Conservation (phyloP, 768 basidiomycete genomes). For the Inosperma sp. region DNA sequence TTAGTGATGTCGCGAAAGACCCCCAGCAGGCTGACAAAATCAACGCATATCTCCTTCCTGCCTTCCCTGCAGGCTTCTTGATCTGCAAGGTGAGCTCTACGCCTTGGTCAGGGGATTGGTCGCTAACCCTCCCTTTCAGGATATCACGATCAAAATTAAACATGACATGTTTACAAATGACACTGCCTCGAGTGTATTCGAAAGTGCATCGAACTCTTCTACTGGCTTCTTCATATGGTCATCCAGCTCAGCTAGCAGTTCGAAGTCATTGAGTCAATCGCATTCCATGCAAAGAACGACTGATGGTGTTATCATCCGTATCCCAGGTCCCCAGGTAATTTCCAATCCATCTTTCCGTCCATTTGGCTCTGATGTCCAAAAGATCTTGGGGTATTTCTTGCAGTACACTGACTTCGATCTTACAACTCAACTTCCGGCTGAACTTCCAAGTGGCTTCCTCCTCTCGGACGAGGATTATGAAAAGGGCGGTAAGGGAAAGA, state of each 20-base stretch:
- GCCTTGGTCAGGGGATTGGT: not conserved
- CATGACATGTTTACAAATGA: not conserved
- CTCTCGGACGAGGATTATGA: conserved; percentile 6
- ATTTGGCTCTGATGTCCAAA: not conserved
- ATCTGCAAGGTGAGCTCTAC: conserved; percentile 6
- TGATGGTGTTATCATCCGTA: conserved; percentile 7
- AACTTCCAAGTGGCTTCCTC: conserved; percentile 6
- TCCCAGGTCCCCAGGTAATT: conserved; percentile 9
- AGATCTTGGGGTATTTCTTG: conserved; percentile 9
- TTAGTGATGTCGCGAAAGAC: not conserved
- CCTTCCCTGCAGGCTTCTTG: conserved; percentile 6
- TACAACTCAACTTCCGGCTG: not conserved
- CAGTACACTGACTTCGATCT: conserved; percentile 7
- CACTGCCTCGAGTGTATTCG: not conserved
- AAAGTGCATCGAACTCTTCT: not conserved
- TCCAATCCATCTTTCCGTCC: not conserved
- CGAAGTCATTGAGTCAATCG: conserved; percentile 3
- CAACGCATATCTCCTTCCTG: conserved; percentile 4
- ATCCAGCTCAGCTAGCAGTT: conserved; percentile 1
- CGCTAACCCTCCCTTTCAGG: not conserved
- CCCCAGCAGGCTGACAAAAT: conserved; percentile 1
- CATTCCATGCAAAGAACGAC: not conserved
- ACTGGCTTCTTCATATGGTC: conserved; percentile 8
- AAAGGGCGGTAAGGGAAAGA: too few relatives aligned
- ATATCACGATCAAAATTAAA: conserved; percentile 10